Evolutionary conservation across 2,329 filamentous ascomycete genomes (phyloP), one percentile per base, ranked within the genome.

Genomic region (Dothidotthia symphoricarpi): DNA sequence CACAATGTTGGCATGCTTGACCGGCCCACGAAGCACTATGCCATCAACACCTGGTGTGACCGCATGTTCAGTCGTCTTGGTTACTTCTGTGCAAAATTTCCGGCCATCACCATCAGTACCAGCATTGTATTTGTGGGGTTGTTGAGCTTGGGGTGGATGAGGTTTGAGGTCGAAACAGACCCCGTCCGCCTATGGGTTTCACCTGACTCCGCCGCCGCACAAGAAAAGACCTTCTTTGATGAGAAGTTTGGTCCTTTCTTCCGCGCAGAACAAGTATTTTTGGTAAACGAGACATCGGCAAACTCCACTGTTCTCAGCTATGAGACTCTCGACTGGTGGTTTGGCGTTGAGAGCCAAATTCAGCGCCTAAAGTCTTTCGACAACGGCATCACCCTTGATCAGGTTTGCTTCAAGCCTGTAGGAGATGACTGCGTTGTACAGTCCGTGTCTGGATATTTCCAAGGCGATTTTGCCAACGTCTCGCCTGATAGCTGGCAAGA

Each of bases 161-260:
- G 81, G 29, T 98, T 98, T 58, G 77, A 86, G n/a, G 76, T 98
- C 24, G 93, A 97, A 66, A 86, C 76, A 15, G 86, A 97, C 46
- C 93, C 93, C 5, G 93, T 94, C 9, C 82, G 86, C 31, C 73
- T 98, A 7, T 98, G 93, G 93, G 93, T 98, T n/a, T 90, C 91
- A 55, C 93, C 93, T 6, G 85, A 86, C 7, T 97, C 93, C 3
- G 80, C 83, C 32, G 91, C 94, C 14, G 93, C 93, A 0, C 79
- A 88, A 61, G 91, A 98, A 64, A 98, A 98, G 70, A 78, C 78
- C 1, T 98, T 94, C 63, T 98, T 97, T 50, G 94, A 98, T 62
- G 66, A 79, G 24, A 89, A 88, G 54, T 98, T 98, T 63, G 94
- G 93, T 0, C 89, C 91, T 0, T 98, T 98, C 61, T 98, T 93